Evolutionary conservation across 805 yeast genomes (phyloP).

Genomic region (Wickerhamomyces chambardii): DNA sequence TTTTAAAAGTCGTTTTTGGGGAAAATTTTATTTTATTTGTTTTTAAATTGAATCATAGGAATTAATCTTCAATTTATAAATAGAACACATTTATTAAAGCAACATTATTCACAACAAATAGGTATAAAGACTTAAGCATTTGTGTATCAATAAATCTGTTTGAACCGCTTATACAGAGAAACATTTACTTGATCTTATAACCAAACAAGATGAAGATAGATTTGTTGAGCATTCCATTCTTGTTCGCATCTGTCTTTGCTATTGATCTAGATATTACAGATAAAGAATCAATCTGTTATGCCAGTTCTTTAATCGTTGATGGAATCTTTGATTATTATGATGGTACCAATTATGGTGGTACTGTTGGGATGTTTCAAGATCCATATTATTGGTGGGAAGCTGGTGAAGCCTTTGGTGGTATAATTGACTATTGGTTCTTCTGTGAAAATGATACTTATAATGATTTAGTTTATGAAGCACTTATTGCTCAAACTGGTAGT

Average conservation of each 20-base stretch:
- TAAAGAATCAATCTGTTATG: constrained; percentile 42
- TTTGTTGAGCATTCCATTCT: constrained; percentile 2
- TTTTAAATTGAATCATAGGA: too few species aligned
- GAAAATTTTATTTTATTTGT: too few species aligned
- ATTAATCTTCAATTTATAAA: too few species aligned
- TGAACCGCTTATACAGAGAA: too few species aligned
- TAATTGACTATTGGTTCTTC: constrained; percentile 66
- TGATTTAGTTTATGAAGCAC: constrained; percentile 48
- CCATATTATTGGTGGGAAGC: constrained; percentile 94
- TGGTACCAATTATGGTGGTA: constrained; percentile 52
- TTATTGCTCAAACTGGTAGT: constrained; percentile 33
- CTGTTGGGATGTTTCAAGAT: constrained; percentile 38
- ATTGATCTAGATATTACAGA: constrained; percentile 29
- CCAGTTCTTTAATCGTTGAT: constrained; percentile 43
- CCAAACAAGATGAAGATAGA: background rate
- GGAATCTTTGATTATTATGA: constrained; percentile 69
- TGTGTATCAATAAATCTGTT: too few species aligned
- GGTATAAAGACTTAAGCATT: too few species aligned
- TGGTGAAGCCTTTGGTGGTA: constrained; percentile 68
- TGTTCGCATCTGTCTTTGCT: constrained; percentile 10
- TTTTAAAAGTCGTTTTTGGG: too few species aligned
- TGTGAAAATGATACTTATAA: constrained; percentile 66
- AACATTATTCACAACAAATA: too few species aligned
- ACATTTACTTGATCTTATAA: too few species aligned
- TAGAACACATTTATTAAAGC: too few species aligned